Evolutionary conservation across 2,329 filamentous ascomycete genomes (phyloP).

Genomic region (Dothideomycetes sp.): DNA sequence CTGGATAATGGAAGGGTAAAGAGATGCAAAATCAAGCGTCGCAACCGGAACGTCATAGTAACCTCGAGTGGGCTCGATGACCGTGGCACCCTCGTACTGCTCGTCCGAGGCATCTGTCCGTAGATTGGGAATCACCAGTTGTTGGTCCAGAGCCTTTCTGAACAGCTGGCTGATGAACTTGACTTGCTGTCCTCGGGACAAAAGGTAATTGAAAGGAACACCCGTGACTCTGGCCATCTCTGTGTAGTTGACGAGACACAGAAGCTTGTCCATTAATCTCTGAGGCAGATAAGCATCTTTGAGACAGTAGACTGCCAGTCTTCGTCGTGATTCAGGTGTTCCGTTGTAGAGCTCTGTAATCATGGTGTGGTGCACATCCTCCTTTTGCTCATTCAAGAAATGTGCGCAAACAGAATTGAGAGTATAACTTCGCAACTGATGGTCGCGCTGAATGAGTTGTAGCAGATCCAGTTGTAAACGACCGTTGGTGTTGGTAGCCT

Average conservation of each 20-base stretch:
- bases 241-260: constrained; percentile 97
- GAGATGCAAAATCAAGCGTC: constrained; percentile 94
- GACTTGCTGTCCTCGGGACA: constrained; percentile 88
- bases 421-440: constrained; percentile 92
- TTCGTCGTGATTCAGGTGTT: constrained; percentile 80
- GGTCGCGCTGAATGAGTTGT: constrained; percentile 89
- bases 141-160: constrained; percentile 85
- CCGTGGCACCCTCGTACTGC: constrained; percentile 94
- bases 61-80: constrained; percentile 87
- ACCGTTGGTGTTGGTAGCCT: constrained; percentile 88
- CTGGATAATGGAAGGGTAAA: constrained; percentile 98
- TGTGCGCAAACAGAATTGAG: constrained; percentile 93
- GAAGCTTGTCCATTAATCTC: constrained; percentile 90
- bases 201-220: constrained; percentile 89
- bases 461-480: constrained; percentile 85
- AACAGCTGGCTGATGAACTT: constrained; percentile 97
- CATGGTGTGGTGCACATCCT: constrained; percentile 98
- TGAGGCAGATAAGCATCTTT: constrained; percentile 97
- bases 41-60: constrained; percentile 95
- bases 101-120: constrained; percentile 61
- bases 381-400: constrained; percentile 93
- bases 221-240: constrained; percentile 99
- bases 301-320: constrained; percentile 88
- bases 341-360: constrained; percentile 98
- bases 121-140: constrained; percentile 86